These are phyloP conservation scores for Steccherinum ochraceum DNA, from an alignment of 768 basidiomycete genomes.

Conservation along the genomic window DNA sequence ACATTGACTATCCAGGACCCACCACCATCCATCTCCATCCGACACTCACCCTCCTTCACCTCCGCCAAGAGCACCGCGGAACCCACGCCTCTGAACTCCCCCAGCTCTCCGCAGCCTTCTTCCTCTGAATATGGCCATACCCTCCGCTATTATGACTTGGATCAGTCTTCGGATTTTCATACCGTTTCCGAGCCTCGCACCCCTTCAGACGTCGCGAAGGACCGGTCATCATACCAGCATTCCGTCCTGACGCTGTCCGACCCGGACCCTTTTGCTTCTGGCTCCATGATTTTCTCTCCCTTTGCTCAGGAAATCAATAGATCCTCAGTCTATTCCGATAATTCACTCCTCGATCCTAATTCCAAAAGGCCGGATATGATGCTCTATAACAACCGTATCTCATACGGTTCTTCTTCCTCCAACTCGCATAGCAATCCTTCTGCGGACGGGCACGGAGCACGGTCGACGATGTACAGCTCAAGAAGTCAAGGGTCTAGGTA, in stretches of 20 bases:
- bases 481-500: too few species aligned
- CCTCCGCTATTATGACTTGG: slow-evolving; percentile 41
- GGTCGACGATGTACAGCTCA: too few species aligned
- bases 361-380: slow-evolving; percentile 32
- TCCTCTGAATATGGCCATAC: slow-evolving; percentile 50
- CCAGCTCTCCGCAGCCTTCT: slow-evolving; percentile 20
- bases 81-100: slow-evolving; percentile 14
- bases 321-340: slow-evolving; percentile 47
- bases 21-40: slow-evolving; percentile 21
- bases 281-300: slow-evolving; percentile 37
- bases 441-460: slow-evolving; percentile 9
- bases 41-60: slow-evolving; percentile 13
- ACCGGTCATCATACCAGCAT: slow-evolving; percentile 31
- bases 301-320: slow-evolving; percentile 35
- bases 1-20: slow-evolving; percentile 48
- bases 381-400: slow-evolving; percentile 35
- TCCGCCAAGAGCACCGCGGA: slow-evolving; percentile 5
- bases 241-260: slow-evolving; percentile 62
- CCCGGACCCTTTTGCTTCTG: slow-evolving; percentile 56
- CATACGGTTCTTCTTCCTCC: slow-evolving; percentile 55
- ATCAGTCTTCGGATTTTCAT: slow-evolving; percentile 19
- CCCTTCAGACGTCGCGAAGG: slow-evolving; percentile 36
- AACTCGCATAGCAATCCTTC: slow-evolving; percentile 33
- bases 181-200: slow-evolving; percentile 40
- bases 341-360: slow-evolving; percentile 39